phyloP scores from a whole-genome alignment of 78 protist species.

The Emiliania huxleyi region DNA sequence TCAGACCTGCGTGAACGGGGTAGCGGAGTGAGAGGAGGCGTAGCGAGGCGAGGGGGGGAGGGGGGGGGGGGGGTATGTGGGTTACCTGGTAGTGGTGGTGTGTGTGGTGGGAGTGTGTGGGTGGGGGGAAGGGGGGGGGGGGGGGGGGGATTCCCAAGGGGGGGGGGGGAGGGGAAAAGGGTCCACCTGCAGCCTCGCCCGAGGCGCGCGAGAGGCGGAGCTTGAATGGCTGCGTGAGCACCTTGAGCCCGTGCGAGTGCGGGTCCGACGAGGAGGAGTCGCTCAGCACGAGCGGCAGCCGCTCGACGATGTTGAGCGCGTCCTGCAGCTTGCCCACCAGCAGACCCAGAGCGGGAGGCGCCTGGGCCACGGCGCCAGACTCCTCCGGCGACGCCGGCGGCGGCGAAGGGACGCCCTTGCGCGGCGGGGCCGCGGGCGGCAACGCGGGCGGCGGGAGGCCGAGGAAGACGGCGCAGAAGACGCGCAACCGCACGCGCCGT shows the following conservation, averaged over 20 bases:
- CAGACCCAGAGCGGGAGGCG: neutral
- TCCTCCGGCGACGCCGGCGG: neutral
- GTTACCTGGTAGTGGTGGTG: too few relatives aligned
- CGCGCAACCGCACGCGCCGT: neutral
- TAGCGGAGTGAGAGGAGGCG: too few relatives aligned
- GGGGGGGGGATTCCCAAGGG: too few relatives aligned
- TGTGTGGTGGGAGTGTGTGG: too few relatives aligned
- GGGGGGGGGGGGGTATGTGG: too few relatives aligned
- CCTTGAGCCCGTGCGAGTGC: neutral
- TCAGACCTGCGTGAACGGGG: neutral
- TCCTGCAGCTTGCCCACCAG: conserved; percentile 34
- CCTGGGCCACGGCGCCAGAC: neutral
- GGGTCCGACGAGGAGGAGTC: neutral
- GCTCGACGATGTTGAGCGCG: conserved; percentile 10
- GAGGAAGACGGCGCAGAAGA: neutral
- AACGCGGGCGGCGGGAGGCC: neutral
- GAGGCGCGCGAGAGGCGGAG: conserved; percentile 31
- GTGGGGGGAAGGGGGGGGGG: too few relatives aligned
- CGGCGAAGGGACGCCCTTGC: neutral
- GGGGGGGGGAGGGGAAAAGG: too few relatives aligned
- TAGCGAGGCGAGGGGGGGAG: too few relatives aligned
- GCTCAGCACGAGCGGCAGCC: conserved; percentile 6
- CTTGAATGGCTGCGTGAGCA: conserved; percentile 46
- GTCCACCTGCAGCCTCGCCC: too few relatives aligned
- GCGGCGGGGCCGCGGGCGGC: neutral